These are phyloP conservation scores for Emmonsiellopsis sp. DNA, from an alignment of 2,329 filamentous ascomycete species.

Conservation along the genomic window DNA sequence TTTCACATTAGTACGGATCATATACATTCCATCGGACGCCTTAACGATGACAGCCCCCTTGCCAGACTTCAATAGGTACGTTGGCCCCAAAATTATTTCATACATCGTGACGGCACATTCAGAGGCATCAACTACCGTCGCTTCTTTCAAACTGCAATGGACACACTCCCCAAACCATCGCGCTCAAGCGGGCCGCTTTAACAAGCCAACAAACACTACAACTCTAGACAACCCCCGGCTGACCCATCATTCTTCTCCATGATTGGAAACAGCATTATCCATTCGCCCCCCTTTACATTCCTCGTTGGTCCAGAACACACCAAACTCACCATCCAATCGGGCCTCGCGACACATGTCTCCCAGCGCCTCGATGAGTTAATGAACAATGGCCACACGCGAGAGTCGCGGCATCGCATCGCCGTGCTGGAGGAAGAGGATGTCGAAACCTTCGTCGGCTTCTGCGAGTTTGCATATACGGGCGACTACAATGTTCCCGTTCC, in stretches of 20 bases:
- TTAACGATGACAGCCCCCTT: slow-evolving; percentile 10
- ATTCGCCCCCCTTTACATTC: slow-evolving; percentile 37
- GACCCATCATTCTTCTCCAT: slow-evolving; percentile 10
- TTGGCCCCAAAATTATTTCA: neutral
- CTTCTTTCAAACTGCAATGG: neutral
- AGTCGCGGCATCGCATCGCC: slow-evolving; percentile 33
- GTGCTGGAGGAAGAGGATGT: slow-evolving; percentile 39
- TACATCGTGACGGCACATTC: neutral
- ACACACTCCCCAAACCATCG: neutral
- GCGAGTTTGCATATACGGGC: slow-evolving; percentile 41
- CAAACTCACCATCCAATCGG: slow-evolving; percentile 38
- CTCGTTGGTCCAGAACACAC: slow-evolving; percentile 37
- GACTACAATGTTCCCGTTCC: slow-evolving; percentile 33
- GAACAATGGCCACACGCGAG: slow-evolving; percentile 37
- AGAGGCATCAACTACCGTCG: neutral
- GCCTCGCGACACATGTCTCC: slow-evolving; percentile 35
- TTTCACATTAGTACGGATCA: neutral
- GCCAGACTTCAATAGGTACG: slow-evolving; percentile 27
- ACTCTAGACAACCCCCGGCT: slow-evolving; percentile 12
- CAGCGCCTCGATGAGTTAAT: slow-evolving; percentile 35
- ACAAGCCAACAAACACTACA: slow-evolving; percentile 4
- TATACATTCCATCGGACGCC: neutral
- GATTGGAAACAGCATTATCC: slow-evolving; percentile 28
- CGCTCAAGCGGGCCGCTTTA: slow-evolving; percentile 3
- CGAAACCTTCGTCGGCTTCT: slow-evolving; percentile 40